Base-by-base conservation (phyloP, 2,329 filamentous ascomycete genomes). In the Endoconidiophora polonica region DNA sequence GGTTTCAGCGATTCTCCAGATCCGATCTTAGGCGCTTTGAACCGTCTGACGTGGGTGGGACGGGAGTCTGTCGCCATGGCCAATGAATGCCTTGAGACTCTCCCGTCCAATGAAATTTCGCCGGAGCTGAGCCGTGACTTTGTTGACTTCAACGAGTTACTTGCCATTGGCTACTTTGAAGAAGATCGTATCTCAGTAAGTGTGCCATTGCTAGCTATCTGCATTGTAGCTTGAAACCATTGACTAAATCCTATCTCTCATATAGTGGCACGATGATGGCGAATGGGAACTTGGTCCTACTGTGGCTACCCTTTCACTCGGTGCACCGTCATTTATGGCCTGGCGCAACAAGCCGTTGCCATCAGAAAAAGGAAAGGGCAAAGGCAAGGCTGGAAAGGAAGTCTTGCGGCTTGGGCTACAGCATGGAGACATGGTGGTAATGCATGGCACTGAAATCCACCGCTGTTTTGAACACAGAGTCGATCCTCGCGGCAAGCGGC, bases 191-290 rank as follows among this genome's bases (percentile, higher is more conserved):
- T 83, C 48, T 68, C 64, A 24, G 72, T 74, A 59, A 60, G 68
- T 62, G n/a, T 10, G 5, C 44, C 3, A 6, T 20, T 44, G 9
- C 23, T 41, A 24, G 36, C 23, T 40, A 16, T 29, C 36, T 48
- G 36, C 33, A 23, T n/a, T 14, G n/a, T 16, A 16, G n/a, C n/a
- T 7, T 24, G n/a, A 9, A 23, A 23, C 14, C 16, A 20, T 46
- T 38, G 9, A 38, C 26, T 20, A 38, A 5, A 39, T 16, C n/a
- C 36, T 20, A 41, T n/a, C 33, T 26, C 45, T 9, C 16, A 18
- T 55, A n/a, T 38, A 77, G 65, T 79, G 72, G 56, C 79, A 83
- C 52, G 78, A 83, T 52, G 80, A 83, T 55, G 79, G 79, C 3
- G 79, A 83, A 57, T 63, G 62, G 7, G 74, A 76, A 3, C 64